phyloP scores from a whole-genome alignment of 177 flowering plant genomes.

The Vitis hybrid region DNA sequence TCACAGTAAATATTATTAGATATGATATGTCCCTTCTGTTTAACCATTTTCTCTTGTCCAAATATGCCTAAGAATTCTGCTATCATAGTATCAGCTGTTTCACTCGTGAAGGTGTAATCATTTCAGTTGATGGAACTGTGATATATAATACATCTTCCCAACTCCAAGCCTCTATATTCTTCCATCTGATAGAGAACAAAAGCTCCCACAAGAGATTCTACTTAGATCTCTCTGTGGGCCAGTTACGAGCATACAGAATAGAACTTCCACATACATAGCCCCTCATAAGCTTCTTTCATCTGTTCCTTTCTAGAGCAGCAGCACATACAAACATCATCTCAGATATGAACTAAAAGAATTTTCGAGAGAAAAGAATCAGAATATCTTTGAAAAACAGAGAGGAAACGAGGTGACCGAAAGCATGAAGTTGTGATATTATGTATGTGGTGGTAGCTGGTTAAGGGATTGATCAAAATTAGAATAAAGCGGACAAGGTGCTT shows the following conservation, averaged over 20 bases:
- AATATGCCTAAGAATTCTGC: constrained; percentile 4
- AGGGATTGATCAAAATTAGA: constrained; percentile 29
- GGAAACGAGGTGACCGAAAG: constrained; percentile 25
- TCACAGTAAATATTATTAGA: constrained; percentile 1
- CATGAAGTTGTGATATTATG: constrained; percentile 21
- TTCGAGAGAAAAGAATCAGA: constrained; percentile 33
- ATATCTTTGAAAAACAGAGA: constrained; percentile 18
- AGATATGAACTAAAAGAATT: constrained; percentile 5
- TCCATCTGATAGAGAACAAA: not conserved
- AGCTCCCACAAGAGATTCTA: constrained; percentile 1
- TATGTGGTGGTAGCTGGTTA: constrained; percentile 29
- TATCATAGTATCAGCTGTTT: not conserved
- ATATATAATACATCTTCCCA: constrained; percentile 1
- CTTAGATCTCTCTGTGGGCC: constrained; percentile 13
- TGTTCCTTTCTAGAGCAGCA: not conserved
- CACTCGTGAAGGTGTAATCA: not conserved
- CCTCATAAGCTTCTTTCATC: not conserved
- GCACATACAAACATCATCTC: not conserved
- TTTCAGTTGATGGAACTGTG: not conserved
- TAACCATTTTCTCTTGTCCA: constrained; percentile 6
- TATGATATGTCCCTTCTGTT: constrained; percentile 12
- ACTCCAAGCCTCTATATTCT: constrained; percentile 3
- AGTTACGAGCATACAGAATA: not conserved
- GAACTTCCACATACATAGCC: not conserved
- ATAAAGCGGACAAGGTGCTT: constrained; percentile 44